Percentiles rank a stretch among this genome's conserved stretches.
Evolutionary conservation across 2,329 filamentous ascomycete species (phyloP).

Genomic region (Ophidiomyces ophidiicola): DNA sequence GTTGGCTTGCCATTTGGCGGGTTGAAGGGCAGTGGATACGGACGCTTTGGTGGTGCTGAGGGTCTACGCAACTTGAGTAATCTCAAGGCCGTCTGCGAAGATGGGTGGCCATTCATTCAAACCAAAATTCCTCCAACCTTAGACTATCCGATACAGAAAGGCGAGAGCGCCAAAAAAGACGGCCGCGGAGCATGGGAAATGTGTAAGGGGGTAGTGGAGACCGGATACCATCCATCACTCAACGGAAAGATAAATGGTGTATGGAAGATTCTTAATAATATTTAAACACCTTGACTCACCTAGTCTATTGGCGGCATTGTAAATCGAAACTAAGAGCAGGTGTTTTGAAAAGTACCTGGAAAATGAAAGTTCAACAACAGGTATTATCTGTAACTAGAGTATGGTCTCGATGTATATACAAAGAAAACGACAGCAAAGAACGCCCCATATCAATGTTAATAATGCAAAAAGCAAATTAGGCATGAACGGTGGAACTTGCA

Average conservation of each 20-base stretch:
- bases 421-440: background rate
- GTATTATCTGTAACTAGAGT: too few relatives aligned
- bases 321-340: too few relatives aligned
- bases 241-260: constrained; percentile 31
- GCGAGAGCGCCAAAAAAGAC: constrained; percentile 38
- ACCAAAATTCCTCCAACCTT: constrained; percentile 72
- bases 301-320: too few relatives aligned
- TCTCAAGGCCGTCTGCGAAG: constrained; percentile 71
- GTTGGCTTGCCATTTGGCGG: constrained; percentile 92
- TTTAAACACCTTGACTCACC: too few relatives aligned
- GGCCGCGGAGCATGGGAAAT: constrained; percentile 52
- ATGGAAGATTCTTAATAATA: constrained; percentile 28
- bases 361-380: too few relatives aligned
- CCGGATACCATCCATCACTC: constrained; percentile 36
- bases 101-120: constrained; percentile 49
- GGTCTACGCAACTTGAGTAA: constrained; percentile 78
- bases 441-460: background rate
- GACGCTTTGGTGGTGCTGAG: constrained; percentile 82
- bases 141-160: constrained; percentile 64
- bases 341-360: too few relatives aligned
- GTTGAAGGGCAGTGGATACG: constrained; percentile 79
- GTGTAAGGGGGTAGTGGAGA: constrained; percentile 35
- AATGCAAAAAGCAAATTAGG: constrained; percentile 4
- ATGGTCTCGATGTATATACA: too few relatives aligned
- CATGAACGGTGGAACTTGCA: constrained; percentile 2